Conservation (phyloP, 2,329 filamentous ascomycete genomes). For the Fusarium mexicanum region DNA sequence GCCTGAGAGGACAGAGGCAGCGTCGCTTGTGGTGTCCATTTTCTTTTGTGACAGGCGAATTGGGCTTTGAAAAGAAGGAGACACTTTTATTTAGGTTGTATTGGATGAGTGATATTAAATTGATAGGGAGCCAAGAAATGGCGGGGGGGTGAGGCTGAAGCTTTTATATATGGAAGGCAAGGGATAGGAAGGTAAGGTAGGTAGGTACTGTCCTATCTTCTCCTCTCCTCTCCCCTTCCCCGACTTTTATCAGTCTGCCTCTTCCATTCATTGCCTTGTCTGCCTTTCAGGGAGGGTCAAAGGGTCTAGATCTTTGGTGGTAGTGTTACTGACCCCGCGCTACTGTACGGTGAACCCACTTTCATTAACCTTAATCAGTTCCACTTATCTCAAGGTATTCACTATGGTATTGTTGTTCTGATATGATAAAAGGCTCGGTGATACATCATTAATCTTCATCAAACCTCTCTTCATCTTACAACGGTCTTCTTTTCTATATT, state of each 20-base stretch:
- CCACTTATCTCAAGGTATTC: constrained; percentile 5
- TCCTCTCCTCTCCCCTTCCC: not conserved
- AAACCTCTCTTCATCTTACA: not conserved
- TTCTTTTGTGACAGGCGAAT: not conserved
- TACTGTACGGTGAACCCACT: constrained; percentile 15
- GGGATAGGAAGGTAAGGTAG: not conserved
- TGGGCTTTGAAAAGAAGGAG: not conserved
- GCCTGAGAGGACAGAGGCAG: constrained; percentile 46
- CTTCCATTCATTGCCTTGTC: not conserved
- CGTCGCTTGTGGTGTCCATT: constrained; percentile 43
- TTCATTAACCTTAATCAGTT: constrained; percentile 21
- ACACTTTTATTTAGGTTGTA: not conserved
- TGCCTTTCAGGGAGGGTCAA: not conserved
- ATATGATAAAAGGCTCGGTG: not conserved
- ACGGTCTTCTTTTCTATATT: not conserved
- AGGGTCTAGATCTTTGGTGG: constrained; percentile 25
- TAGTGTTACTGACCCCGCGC: constrained; percentile 24
- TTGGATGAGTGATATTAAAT: not conserved
- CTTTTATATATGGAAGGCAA: not conserved
- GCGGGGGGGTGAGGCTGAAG: not conserved
- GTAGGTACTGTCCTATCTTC: not conserved
- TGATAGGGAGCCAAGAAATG: not conserved
- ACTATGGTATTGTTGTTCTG: not conserved
- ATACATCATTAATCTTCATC: not conserved
- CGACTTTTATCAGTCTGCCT: not conserved